Conservation (phyloP, 768 basidiomycete genomes). For the Termitomyces bulborhizus region DNA sequence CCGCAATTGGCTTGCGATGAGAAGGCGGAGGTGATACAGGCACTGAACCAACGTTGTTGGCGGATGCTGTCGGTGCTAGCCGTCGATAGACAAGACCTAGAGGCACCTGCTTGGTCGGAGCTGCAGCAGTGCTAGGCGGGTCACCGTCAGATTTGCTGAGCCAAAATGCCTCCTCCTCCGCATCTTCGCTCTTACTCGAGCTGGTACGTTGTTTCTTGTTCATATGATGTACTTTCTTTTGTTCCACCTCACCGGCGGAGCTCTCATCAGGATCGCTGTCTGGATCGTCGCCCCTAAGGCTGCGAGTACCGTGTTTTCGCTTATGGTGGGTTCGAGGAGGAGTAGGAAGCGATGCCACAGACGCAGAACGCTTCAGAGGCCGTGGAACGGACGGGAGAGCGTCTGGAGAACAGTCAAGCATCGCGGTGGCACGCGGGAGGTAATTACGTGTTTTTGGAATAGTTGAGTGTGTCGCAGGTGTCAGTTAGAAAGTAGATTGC, state of each 20-base stretch:
- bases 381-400: constrained; percentile 26
- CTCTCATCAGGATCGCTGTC: constrained; percentile 34
- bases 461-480: background rate
- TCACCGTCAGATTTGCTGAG: constrained; percentile 23
- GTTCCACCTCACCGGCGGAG: constrained; percentile 25
- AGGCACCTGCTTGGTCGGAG: constrained; percentile 12
- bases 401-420: constrained; percentile 29
- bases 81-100: constrained; percentile 32
- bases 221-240: constrained; percentile 11
- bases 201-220: constrained; percentile 36
- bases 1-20: constrained; percentile 32
- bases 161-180: constrained; percentile 52
- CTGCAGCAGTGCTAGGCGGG: constrained; percentile 5
- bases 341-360: constrained; percentile 58
- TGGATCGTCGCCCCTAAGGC: constrained; percentile 35
- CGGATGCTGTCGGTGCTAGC: constrained; percentile 7
- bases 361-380: constrained; percentile 57
- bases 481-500: background rate
- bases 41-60: constrained; percentile 22
- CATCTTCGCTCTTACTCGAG: constrained; percentile 24
- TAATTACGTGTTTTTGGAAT: constrained; percentile 7
- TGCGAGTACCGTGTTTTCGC: constrained; percentile 29
- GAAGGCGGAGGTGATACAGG: constrained; percentile 68
- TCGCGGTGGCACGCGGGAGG: constrained; percentile 1
- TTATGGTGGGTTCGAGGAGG: constrained; percentile 57